phyloP scores from a whole-genome alignment of 2,329 filamentous ascomycete species.

The Sclerotinia spermophila region DNA sequence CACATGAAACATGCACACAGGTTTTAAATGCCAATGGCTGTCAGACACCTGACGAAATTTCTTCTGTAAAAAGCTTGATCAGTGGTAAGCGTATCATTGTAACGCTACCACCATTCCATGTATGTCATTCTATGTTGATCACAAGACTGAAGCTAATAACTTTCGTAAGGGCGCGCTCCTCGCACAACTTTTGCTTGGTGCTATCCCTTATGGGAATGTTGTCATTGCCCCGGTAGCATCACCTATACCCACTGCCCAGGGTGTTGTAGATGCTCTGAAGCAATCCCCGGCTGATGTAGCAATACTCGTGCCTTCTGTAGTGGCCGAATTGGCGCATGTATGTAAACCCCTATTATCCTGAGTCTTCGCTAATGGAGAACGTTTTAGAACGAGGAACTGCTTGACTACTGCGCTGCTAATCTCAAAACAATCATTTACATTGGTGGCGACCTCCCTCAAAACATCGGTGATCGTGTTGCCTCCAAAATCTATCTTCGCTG shows the following conservation, averaged over 20 bases:
- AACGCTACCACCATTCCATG: not conserved
- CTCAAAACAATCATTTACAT: not conserved
- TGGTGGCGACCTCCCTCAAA: not conserved
- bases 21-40: not conserved
- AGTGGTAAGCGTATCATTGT: not conserved
- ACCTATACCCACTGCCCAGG: not conserved
- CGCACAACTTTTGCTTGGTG: not conserved
- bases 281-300: not conserved
- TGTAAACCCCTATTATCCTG: too few relatives aligned
- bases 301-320: not conserved
- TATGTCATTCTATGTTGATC: not conserved
- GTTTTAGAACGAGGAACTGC: not conserved
- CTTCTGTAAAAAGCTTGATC: not conserved
- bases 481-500: not conserved
- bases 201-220: not conserved
- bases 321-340: not conserved
- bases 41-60: not conserved
- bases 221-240: not conserved
- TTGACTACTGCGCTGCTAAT: not conserved
- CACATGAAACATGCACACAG: not conserved
- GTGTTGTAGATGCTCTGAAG: not conserved
- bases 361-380: too few relatives aligned
- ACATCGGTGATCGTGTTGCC: not conserved
- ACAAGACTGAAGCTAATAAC: not conserved
- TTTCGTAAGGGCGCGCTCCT: not conserved